Conservation (phyloP, 2,329 filamentous ascomycete species). For the Neofusicoccum cordaticola region DNA sequence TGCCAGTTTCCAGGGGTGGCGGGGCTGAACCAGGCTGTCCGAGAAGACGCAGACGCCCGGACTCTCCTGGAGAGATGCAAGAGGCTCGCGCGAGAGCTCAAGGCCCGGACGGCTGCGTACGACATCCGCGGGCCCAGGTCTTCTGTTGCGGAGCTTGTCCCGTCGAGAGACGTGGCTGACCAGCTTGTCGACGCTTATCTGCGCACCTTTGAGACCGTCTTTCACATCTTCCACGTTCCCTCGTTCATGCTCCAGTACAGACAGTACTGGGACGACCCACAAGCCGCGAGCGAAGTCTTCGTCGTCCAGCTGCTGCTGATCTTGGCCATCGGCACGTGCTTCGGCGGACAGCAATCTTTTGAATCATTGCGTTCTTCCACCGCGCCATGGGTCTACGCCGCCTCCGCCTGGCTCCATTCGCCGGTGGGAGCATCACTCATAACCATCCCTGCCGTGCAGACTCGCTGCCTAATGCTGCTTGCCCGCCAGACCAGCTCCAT, state of each 20-base stretch:
- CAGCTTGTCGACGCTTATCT: conserved; percentile 24
- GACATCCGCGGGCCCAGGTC: neutral
- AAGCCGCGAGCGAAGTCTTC: conserved; percentile 16
- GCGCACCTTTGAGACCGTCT: conserved; percentile 25
- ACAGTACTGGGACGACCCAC: conserved; percentile 22
- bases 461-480: conserved; percentile 33
- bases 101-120: neutral
- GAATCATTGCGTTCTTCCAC: neutral
- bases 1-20: neutral
- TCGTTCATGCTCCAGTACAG: conserved; percentile 26
- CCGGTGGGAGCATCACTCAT: conserved; percentile 31
- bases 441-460: conserved; percentile 33
- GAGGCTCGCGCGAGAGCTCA: conserved; percentile 20
- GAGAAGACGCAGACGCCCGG: neutral
- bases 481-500: conserved; percentile 31
- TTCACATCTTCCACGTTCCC: conserved; percentile 25
- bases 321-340: conserved; percentile 22
- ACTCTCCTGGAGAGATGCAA: neutral
- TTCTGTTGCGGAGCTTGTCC: conserved; percentile 1
- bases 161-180: conserved; percentile 16
- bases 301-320: conserved; percentile 2
- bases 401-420: conserved; percentile 36
- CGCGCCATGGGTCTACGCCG: conserved; percentile 19
- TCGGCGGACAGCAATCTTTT: neutral
- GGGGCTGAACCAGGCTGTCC: neutral